Evolutionary conservation across 1,139 yeast species (phyloP).

Genomic region (Candida anutae): DNA sequence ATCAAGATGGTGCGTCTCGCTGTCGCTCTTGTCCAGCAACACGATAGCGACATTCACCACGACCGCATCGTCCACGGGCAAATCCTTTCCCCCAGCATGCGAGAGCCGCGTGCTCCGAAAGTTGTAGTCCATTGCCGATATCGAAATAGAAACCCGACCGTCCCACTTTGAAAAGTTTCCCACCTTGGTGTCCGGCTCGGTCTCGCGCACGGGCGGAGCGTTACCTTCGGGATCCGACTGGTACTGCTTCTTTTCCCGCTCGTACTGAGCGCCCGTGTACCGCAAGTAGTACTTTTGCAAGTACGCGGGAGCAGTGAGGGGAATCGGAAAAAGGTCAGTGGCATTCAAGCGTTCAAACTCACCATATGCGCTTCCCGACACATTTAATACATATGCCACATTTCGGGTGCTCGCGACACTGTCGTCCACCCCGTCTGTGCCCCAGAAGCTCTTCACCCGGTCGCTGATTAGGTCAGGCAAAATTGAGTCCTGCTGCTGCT

Average conservation of each 20-base stretch:
- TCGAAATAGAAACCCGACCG: conserved; percentile 20
- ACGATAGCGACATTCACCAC: conserved; percentile 17
- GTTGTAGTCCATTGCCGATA: conserved; percentile 20
- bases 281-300: conserved; percentile 27
- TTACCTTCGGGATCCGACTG: conserved; percentile 22
- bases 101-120: conserved; percentile 3
- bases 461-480: conserved; percentile 53
- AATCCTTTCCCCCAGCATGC: too few relatives aligned
- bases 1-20: conserved; percentile 35
- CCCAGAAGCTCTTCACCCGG: conserved; percentile 45
- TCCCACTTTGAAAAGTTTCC: conserved; percentile 22
- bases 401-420: conserved; percentile 8
- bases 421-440: conserved; percentile 9
- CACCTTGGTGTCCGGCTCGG: conserved; percentile 8
- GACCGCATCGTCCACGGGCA: conserved; percentile 23
- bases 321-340: conserved; percentile 4
- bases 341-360: conserved; percentile 17
- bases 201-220: conserved; percentile 8
- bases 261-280: conserved; percentile 17
- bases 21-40: conserved; percentile 35
- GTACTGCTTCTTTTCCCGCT: conserved; percentile 17
- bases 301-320: conserved; percentile 35
- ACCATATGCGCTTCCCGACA: conserved; percentile 45
- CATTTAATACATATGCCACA: conserved; percentile 39
- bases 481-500: conserved; percentile 46